Base-by-base conservation (phyloP, 352 stramenopile genomes). In the Globisporangium splendens region DNA sequence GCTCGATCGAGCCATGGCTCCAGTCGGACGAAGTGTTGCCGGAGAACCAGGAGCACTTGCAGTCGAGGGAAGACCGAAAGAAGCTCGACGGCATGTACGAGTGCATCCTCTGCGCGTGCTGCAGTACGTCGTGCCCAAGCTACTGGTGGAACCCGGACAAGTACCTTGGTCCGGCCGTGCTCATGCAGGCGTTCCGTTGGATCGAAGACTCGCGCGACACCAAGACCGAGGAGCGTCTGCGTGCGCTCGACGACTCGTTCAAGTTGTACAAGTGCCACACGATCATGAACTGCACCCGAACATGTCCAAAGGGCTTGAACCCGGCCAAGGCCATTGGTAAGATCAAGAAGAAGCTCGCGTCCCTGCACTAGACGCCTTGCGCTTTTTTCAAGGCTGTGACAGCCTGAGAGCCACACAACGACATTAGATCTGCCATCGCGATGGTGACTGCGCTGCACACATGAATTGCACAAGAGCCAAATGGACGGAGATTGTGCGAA, bases 51-150 rank as follows among this genome's bases (percentile, higher is more conserved):
- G 85, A 96, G 70, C 83, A 93, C 70, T 55, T 94, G 48, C 84
- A 95, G 70, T 95, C 83, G 51, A 95, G 96, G 54, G 89, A 98
- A 55, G 98, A 99, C 83, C 89, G 98, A 58, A 98, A 98, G 83
- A 99, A 99, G 75, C 82, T 99, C 10, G 98, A 99, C 73, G 97
- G 98, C 62, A 99, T 99, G 97, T 99, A 99, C 77, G 97, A 99
- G 84, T 99, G 97, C 79, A 99, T 99, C 64, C 85, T 99, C 18
- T 99, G 97, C 77, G 97, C 97, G 21, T 99, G 97, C 82, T 99
- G 97, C 83, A 97, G 82, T 62, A 99, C 97, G 5, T 97, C 97
- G 38, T 99, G 97, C 82, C 97, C 97, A 24, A 98, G 86, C 53
- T 99, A 99, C 83, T 99, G 97, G 97, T 99, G 97, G 97, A 99